These are phyloP conservation scores for Amphicarpaea edgeworthii DNA, from an alignment of 306 rosid species.

Conservation along the genomic window DNA sequence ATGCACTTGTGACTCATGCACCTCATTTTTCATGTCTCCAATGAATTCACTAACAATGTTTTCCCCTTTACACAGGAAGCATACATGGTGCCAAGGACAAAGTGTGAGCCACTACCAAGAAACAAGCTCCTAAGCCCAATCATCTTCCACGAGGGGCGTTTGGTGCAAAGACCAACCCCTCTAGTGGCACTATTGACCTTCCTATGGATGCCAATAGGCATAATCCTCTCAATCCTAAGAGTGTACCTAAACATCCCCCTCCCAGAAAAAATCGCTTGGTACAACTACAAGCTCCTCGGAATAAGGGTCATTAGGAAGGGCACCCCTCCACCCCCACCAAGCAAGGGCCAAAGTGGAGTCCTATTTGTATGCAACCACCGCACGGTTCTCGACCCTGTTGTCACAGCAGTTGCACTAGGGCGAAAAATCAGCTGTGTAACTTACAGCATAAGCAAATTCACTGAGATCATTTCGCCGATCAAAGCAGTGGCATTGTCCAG, in stretches of 20 bases:
- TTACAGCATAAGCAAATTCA: conserved; percentile 87
- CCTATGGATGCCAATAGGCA: conserved; percentile 86
- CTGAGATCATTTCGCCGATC: conserved; percentile 79
- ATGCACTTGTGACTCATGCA: too few species aligned
- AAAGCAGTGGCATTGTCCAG: conserved; percentile 81
- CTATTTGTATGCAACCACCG: conserved; percentile 88
- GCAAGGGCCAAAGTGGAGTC: conserved; percentile 75
- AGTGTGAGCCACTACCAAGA: conserved; percentile 70
- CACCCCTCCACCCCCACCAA: conserved; percentile 86
- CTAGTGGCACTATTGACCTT: conserved; percentile 68
- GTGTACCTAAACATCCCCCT: conserved; percentile 77
- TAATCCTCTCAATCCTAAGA: conserved; percentile 70
- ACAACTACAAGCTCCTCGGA: conserved; percentile 74
- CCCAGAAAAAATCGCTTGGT: conserved; percentile 72
- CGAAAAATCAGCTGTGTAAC: conserved; percentile 92
- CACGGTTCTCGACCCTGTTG: conserved; percentile 85
- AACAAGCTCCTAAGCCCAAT: conserved; percentile 83
- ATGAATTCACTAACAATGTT: not conserved
- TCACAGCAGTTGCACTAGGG: conserved; percentile 71
- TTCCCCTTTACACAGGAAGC: conserved; percentile 74
- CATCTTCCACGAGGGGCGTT: conserved; percentile 89
- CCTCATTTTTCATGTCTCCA: not conserved
- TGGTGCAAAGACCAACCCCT: conserved; percentile 88
- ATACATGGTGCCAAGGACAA: conserved; percentile 71
- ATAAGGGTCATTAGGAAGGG: conserved; percentile 74